These are phyloP conservation scores for Astrephomene gubernaculifera DNA, from an alignment of 139 green algal species.

Conservation along the genomic window DNA sequence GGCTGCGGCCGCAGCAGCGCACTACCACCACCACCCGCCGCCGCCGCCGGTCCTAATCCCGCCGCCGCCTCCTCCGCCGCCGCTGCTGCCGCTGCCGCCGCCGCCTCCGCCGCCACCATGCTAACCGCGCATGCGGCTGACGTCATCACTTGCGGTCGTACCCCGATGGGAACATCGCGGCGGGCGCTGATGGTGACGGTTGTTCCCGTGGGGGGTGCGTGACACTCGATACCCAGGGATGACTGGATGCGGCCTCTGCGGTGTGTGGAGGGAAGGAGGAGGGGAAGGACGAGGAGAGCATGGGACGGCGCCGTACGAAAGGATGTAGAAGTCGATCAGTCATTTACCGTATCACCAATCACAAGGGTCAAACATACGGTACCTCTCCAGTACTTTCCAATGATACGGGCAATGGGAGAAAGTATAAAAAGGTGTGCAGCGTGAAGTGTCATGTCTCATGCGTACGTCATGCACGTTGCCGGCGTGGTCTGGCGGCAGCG, in stretches of 20 bases:
- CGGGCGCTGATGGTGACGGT: slow-evolving; percentile 3
- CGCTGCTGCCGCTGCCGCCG: not conserved
- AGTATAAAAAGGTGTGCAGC: no score
- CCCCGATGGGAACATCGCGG: not conserved
- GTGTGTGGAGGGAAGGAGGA: not conserved
- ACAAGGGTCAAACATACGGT: no score
- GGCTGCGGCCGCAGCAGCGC: not conserved
- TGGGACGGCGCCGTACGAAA: no score
- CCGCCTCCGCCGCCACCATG: not conserved
- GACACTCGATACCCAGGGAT: slow-evolving; percentile 27
- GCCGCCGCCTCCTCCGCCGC: not conserved
- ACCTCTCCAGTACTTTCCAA: no score
- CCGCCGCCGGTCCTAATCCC: not conserved
- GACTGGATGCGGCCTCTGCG: slow-evolving; percentile 20
- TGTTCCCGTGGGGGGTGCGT: slow-evolving; percentile 30
- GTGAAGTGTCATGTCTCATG: no score
- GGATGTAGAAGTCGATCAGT: no score
- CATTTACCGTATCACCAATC: no score
- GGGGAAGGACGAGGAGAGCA: no score
- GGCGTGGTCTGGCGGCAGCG: no score
- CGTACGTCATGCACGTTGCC: no score
- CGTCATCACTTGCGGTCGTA: slow-evolving; percentile 26
- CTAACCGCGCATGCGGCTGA: not conserved
- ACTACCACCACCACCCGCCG: not conserved
- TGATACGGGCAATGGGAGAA: no score